Percentiles rank a stretch among this genome's conserved stretches.
Conservation (phyloP, 495 filamentous ascomycete species). For the Pyrenula massariospora region DNA sequence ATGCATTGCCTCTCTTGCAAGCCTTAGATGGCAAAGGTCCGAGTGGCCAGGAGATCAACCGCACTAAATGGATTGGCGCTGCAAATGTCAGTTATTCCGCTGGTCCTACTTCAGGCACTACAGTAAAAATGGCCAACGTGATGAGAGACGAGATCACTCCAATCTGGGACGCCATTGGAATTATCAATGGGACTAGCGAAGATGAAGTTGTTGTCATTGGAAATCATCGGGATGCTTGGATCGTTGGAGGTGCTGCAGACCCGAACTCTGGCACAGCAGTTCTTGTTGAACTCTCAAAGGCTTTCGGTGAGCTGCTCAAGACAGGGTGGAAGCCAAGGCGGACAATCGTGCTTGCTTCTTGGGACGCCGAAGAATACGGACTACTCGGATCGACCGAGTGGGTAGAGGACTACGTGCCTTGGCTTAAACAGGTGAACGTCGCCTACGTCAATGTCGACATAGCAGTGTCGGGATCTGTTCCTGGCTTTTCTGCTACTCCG, state of each 20-base stretch:
- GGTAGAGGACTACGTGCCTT: slow-evolving; percentile 22
- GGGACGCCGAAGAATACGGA: slow-evolving; percentile 41
- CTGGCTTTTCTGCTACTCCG: slow-evolving; percentile 15
- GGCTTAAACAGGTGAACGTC: background rate
- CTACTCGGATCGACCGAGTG: slow-evolving; percentile 35
- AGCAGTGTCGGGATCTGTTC: background rate
- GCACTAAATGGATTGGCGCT: slow-evolving; percentile 17
- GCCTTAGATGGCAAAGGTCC: slow-evolving; percentile 17
- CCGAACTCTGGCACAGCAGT: slow-evolving; percentile 31
- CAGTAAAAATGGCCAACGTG: slow-evolving; percentile 11
- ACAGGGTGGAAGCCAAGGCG: slow-evolving; percentile 31
- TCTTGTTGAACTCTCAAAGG: slow-evolving; percentile 23
- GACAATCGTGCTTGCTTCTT: slow-evolving; percentile 31
- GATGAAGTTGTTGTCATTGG: slow-evolving; percentile 18
- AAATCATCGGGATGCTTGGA: slow-evolving; percentile 26
- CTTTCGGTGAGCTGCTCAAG: slow-evolving; percentile 24
- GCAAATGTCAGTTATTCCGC: slow-evolving; percentile 16
- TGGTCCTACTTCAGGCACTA: slow-evolving; percentile 11
- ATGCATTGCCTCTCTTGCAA: slow-evolving; percentile 17
- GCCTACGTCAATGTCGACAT: background rate
- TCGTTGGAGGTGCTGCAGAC: slow-evolving; percentile 29
- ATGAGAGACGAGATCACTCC: slow-evolving; percentile 12
- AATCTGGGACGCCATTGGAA: slow-evolving; percentile 19
- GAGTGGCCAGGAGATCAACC: slow-evolving; percentile 9
- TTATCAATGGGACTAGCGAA: slow-evolving; percentile 20